phyloP scores from a whole-genome alignment of 2,329 filamentous ascomycete genomes.

The Teratosphaeria pseudoeucalypti region DNA sequence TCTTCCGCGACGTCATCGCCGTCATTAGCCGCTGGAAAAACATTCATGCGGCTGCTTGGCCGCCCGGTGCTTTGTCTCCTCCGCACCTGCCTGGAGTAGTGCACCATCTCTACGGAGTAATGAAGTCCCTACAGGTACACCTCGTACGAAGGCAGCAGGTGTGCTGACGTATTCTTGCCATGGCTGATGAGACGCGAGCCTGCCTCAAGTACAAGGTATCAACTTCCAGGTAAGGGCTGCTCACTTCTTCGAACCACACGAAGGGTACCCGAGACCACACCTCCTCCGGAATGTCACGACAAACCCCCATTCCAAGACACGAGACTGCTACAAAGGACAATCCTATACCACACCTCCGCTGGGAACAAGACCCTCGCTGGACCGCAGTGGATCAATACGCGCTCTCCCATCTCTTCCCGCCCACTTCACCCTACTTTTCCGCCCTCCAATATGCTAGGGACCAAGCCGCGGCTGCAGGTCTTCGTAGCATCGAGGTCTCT shows the following conservation, averaged over 20 bases:
- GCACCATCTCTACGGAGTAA: background rate
- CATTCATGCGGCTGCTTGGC: background rate
- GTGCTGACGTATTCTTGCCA: background rate
- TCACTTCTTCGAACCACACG: background rate
- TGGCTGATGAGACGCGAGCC: background rate
- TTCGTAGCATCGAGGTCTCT: conserved; percentile 31
- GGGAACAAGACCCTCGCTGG: conserved; percentile 22
- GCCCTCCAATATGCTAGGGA: conserved; percentile 22
- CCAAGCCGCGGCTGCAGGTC: conserved; percentile 24
- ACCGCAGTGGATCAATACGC: conserved; percentile 30
- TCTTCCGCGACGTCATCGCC: background rate
- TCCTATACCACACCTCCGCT: background rate
- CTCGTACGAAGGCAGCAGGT: background rate
- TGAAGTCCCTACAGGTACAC: background rate
- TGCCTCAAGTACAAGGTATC: background rate
- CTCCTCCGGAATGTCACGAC: background rate
- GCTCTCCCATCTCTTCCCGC: conserved; percentile 24
- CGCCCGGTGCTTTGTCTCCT: no score
- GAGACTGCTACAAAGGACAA: background rate
- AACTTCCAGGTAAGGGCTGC: background rate
- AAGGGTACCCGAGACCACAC: background rate
- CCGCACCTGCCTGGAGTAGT: no score
- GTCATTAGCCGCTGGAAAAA: background rate
- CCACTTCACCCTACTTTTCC: conserved; percentile 13
- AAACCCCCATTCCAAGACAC: background rate